Evolutionary conservation across 2,329 filamentous ascomycete species (phyloP), one percentile per base, ranked within the genome.

Genomic region (Trichoderma brevicompactum): DNA sequence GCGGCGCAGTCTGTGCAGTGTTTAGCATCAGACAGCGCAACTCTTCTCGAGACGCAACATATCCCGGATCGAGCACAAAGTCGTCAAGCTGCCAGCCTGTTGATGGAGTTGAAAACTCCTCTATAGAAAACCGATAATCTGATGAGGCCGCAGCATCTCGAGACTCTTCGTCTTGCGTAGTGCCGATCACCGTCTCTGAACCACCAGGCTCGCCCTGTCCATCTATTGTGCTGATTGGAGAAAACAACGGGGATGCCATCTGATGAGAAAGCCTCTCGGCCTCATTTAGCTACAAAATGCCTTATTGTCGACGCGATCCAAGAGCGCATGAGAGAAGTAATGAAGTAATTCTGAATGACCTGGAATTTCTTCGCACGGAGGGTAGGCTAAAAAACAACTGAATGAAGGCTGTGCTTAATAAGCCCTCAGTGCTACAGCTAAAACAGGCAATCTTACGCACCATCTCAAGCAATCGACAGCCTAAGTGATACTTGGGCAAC

Each of bases 71-170:
- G 23, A 61, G 38, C 15, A 61, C 58, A 23, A 61, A 61, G 58
- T 61, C 46, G 9, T 61, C 58, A 9, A 61, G 58, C 38, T 61
- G 58, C 58, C 58, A 61, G 46, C 46, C 43, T 41, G 58, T 61
- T 4, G 58, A 61, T n/a, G 58, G 58, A n/a, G 58, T 61, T n/a
- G 58, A 61, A n/a, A 61, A 61, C 12, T 61, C 58, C 7, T 43
- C 36, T 7, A 41, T 50, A 4, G 58, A 61, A 34, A 52, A 34
- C 9, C 36, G 38, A 28, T 41, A 28, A 15, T 61, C 58, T 9
- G 53, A 12, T 17, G 38, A 32, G 6, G 38, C 43, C 2, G 13
- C 40, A 23, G 36, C 36, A 50, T 50, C 36, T 15, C 17, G 58
- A 3, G 23, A 23, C 6, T 49, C 34, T 28, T 28, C 34, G 23